Evolutionary conservation across 768 basidiomycete species (phyloP).

Genomic region (Lactarius evosmus): DNA sequence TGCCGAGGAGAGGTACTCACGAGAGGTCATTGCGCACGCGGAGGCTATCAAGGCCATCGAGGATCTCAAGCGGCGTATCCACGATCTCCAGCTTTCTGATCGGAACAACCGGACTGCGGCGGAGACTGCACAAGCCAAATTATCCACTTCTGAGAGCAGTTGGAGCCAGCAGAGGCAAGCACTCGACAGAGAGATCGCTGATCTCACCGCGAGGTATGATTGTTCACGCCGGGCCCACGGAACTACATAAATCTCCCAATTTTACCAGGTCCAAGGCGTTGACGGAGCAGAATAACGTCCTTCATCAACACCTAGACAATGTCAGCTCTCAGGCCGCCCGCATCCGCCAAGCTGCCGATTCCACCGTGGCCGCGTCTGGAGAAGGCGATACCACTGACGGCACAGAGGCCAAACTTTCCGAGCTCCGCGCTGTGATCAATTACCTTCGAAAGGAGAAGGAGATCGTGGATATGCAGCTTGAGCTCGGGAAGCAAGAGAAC

Average conservation of each 20-base stretch:
- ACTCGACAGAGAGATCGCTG: slow-evolving; percentile 72
- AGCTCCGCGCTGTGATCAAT: slow-evolving; percentile 72
- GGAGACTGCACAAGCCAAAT: slow-evolving; percentile 73
- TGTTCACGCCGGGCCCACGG: not conserved
- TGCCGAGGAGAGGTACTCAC: slow-evolving; percentile 77
- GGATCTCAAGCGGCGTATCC: slow-evolving; percentile 59
- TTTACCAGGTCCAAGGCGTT: slow-evolving; percentile 64
- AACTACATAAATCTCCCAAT: not conserved
- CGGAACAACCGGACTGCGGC: slow-evolving; percentile 59
- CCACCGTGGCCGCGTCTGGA: slow-evolving; percentile 40
- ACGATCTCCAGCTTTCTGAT: slow-evolving; percentile 47
- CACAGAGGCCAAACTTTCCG: slow-evolving; percentile 60
- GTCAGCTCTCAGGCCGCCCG: slow-evolving; percentile 78
- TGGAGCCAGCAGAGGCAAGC: slow-evolving; percentile 78
- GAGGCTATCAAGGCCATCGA: slow-evolving; percentile 76
- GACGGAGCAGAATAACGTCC: slow-evolving; percentile 65
- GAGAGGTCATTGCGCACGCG: slow-evolving; percentile 82
- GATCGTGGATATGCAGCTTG: slow-evolving; percentile 83
- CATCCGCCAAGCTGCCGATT: slow-evolving; percentile 67
- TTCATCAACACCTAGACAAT: slow-evolving; percentile 82
- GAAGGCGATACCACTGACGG: slow-evolving; percentile 51
- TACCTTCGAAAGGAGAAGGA: slow-evolving; percentile 90
- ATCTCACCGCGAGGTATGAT: slow-evolving; percentile 64
- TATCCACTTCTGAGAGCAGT: slow-evolving; percentile 66
- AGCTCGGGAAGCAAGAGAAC: slow-evolving; percentile 77